phyloP scores from a whole-genome alignment of 108 stramenopile species.

The Nitzschia sp. region DNA sequence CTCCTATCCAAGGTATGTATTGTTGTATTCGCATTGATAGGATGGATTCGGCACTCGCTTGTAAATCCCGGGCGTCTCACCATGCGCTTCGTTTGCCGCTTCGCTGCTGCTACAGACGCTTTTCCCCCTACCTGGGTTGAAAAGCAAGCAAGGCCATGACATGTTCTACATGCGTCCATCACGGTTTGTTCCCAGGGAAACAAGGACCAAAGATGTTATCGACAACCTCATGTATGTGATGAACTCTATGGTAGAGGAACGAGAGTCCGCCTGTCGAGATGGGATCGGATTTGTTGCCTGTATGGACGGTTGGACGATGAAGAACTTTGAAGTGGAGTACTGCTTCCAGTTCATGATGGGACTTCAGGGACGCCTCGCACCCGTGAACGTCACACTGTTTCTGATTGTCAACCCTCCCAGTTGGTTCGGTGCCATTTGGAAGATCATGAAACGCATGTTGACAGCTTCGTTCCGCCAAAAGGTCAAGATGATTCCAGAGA shows the following conservation, averaged over 20 bases:
- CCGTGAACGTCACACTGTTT: slow-evolving; percentile 41
- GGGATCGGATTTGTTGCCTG: slow-evolving; percentile 54
- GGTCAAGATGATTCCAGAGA: slow-evolving; percentile 37
- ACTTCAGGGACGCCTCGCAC: slow-evolving; percentile 40
- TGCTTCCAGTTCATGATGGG: slow-evolving; percentile 50
- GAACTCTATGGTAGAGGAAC: slow-evolving; percentile 27
- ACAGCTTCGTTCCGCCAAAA: slow-evolving; percentile 40
- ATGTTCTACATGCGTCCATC: slow-evolving; percentile 56
- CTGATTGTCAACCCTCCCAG: slow-evolving; percentile 56
- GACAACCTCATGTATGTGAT: slow-evolving; percentile 52
- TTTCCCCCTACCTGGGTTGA: slow-evolving; percentile 49
- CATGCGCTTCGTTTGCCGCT: neutral
- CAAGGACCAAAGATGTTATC: slow-evolving; percentile 36
- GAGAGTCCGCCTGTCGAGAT: slow-evolving; percentile 33
- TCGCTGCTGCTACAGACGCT: slow-evolving; percentile 26
- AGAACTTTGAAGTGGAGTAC: slow-evolving; percentile 44
- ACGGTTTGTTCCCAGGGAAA: slow-evolving; percentile 47
- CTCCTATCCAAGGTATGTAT: slow-evolving; percentile 16
- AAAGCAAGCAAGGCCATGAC: slow-evolving; percentile 36
- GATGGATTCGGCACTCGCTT: neutral
- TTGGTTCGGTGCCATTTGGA: slow-evolving; percentile 51
- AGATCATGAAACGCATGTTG: slow-evolving; percentile 49
- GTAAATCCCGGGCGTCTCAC: neutral
- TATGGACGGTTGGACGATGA: slow-evolving; percentile 53
- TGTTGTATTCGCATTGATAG: neutral